Percentiles rank a stretch among this genome's conserved stretches.
These are phyloP conservation scores for Hypoxylon sp. DNA, from an alignment of 2,329 filamentous ascomycete species.

Conservation along the genomic window DNA sequence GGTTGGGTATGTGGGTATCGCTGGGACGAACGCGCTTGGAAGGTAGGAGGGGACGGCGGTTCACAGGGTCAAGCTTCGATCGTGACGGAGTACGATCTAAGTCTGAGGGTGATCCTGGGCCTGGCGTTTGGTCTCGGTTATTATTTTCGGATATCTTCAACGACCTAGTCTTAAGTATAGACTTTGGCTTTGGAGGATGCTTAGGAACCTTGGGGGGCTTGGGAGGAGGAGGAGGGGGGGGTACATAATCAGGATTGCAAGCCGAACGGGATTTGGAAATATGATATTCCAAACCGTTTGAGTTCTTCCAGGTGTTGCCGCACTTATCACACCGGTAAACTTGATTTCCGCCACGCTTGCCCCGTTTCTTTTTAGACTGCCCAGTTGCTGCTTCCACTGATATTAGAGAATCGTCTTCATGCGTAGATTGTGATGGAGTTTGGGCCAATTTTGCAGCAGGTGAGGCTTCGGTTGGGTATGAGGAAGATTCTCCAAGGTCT, in stretches of 20 bases:
- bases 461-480: not conserved
- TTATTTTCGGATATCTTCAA: not conserved
- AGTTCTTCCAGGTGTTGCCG: conserved; percentile 70
- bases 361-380: conserved; percentile 32
- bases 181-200: conserved; percentile 36
- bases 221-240: conserved; percentile 42
- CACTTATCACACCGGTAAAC: conserved; percentile 68
- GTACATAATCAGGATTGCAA: conserved; percentile 67
- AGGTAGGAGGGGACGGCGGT: conserved; percentile 21
- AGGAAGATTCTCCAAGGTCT: not conserved
- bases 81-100: conserved; percentile 8
- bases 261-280: conserved; percentile 67
- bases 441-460: not conserved
- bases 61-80: not conserved
- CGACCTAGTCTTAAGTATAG: conserved; percentile 33
- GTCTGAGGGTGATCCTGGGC: not conserved
- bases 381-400: conserved; percentile 33
- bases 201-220: conserved; percentile 22
- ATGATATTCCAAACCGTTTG: conserved; percentile 72
- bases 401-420: conserved; percentile 18
- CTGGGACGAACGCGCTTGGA: conserved; percentile 31
- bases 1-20: not conserved
- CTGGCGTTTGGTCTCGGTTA: not conserved
- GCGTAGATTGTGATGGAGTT: conserved; percentile 1
- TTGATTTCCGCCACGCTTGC: conserved; percentile 46